Base-by-base conservation (phyloP, 1,139 yeast species). In the Schizosaccharomyces versatilis region DNA sequence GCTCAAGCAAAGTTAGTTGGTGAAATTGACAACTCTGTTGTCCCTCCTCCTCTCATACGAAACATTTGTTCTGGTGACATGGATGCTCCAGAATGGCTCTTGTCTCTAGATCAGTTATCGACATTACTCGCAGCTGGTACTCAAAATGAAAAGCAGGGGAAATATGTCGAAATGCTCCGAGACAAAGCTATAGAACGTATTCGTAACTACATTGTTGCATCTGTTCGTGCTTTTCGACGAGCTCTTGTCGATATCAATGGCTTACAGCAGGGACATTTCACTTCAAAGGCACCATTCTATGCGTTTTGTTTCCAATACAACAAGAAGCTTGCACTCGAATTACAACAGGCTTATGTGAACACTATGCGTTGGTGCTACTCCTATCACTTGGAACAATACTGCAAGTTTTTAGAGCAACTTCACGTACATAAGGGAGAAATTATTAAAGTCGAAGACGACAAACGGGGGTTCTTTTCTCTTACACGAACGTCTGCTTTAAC, bases 321-420 rank as follows among this genome's bases (percentile, higher is more conserved):
- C 58, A 72, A 74, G 3, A 73, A 78, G n/a, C 68, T 90, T 55
- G 88, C 94, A 0, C 65, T 70, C n/a, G 94, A 85, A 61, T 72
- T 90, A 51, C 75, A 79, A 58, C 74, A 76, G 61, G 97, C 96
- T 0, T 90, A 90, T 65, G 70, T 80, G 10, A 80, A 78, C 63
- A 88, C 97, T 1, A 86, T 88, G 85, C 73, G 76, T 62, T 90
- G 98, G 98, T 90, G 90, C 68, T 90, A 90, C 65, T 73, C 74
- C 57, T 75, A 82, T 55, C 76, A 83, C 61, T 88, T 90, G 64
- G 79, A 81, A 32, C 79, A 90, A 61, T 90, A 88, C 66, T 69
- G 81, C 54, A 77, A 81, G 60, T 80, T 94, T 1, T 69, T 90
- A 57, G 84, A 84, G 59, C 78, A 79, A 59, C 67, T 83, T 57